phyloP scores from a whole-genome alignment of 2,329 filamentous ascomycete genomes.

The Fusarium subglutinans region DNA sequence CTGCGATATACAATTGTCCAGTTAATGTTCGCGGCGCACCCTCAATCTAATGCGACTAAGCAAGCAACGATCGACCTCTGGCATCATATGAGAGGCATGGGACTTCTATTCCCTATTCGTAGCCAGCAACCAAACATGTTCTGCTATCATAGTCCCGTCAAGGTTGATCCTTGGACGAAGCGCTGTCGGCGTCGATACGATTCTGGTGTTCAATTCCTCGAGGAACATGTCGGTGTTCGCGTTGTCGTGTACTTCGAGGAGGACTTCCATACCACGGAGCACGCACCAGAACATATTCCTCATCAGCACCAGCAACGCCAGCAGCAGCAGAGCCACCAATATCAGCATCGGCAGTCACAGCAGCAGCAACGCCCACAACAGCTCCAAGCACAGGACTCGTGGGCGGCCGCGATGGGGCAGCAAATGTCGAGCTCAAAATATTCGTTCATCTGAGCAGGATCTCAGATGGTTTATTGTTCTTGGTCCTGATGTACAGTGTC shows the following conservation, averaged over 20 bases:
- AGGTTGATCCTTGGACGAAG: conserved; percentile 56
- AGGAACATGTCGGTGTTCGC: conserved; percentile 51
- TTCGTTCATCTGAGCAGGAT: conserved; percentile 47
- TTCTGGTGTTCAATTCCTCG: conserved; percentile 48
- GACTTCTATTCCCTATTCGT: conserved; percentile 49
- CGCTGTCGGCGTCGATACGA: conserved; percentile 55
- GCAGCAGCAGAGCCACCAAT: conserved; percentile 20
- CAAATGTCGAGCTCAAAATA: conserved; percentile 43
- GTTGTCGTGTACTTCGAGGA: conserved; percentile 55
- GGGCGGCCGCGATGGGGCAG: conserved; percentile 48
- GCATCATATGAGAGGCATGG: conserved; percentile 48
- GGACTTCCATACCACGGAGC: conserved; percentile 54
- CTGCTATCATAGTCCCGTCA: conserved; percentile 56
- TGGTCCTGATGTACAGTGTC: background rate
- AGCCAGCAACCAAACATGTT: conserved; percentile 51
- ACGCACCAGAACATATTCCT: conserved; percentile 47
- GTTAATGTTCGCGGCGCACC: conserved; percentile 49
- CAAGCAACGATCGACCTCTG: conserved; percentile 51
- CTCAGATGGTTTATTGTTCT: conserved; percentile 21
- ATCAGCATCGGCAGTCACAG: conserved; percentile 21
- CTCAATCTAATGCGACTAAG: conserved; percentile 48
- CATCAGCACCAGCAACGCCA: conserved; percentile 23
- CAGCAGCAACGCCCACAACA: conserved; percentile 31
- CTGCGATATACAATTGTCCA: conserved; percentile 55
- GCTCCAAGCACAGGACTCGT: conserved; percentile 46